Base-by-base conservation (phyloP, 129 eudicot genomes). In the Kitagawia praeruptora region DNA sequence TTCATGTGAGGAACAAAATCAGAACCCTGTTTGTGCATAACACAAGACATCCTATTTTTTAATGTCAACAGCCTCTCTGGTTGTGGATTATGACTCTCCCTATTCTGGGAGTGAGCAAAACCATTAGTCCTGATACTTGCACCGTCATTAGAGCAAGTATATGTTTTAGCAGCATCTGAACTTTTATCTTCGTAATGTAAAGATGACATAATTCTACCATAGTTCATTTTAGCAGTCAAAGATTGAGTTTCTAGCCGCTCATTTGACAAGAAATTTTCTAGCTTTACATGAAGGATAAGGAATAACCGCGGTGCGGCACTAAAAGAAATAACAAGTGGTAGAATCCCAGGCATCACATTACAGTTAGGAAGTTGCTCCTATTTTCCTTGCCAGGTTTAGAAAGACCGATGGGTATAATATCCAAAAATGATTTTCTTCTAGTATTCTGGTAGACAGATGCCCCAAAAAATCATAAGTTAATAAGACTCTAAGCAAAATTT, bases 291-390 rank as follows among this genome's bases (percentile, higher is more conserved):
- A 80, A 92, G 83, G 77, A 86, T 81, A 54, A 85, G 85, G 80
- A 95, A 90, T 82, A 89, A 89, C 72, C 83, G 86, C 39, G 96
- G 99, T 48, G 97, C 96, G 80, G 98, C 90, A 78, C 85, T 56
- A 76, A 87, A 90, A 70, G 96, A 86, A 40, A 92, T 89, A 80
- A 93, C 83, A 84, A 88, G 87, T 70, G 89, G 90, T 75, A 96
- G 85, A 51, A 45, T 74, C 19, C 77, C 58, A 74, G 48, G n/a
- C 77, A 44, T 74, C 51, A 13, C 41, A 72, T 87, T 83, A 79
- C 78, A 83, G 28, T 78, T 81, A 69, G 80, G 69, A 77, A 83
- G 42, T 56, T 47, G 86, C 58, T 80, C 82, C 74, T 79, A 74
- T 69, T 77, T 80, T 77, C 74, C 69, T 58, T 71, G 71, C 70